Base-by-base conservation (phyloP, 176 grass and related monocot genomes). In the Rhynchospora pubera region DNA sequence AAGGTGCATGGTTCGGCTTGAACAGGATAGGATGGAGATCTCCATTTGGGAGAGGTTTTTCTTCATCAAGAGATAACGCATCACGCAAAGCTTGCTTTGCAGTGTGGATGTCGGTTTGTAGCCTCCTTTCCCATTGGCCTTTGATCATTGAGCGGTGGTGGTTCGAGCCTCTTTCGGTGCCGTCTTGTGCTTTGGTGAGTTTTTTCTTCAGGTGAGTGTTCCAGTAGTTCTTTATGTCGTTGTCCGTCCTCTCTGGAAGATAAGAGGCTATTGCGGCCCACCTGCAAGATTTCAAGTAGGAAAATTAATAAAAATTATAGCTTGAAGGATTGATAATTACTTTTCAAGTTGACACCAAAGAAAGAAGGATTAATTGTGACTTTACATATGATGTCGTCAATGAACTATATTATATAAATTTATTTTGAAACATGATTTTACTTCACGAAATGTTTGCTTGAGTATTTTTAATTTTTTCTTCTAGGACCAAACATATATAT, bases 211-310 rank as follows among this genome's bases (percentile, higher is more conserved):
- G 91, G 79, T 97, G 91, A 19, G 94, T 97, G 91, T 97, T 97
- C 94, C 94, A 97, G 86, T 92, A 91, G 78, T 97, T 97, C 90
- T 97, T 97, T 85, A 97, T 97, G 92, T 97, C 94, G 75, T 97
- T 97, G 78, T 97, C 94, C 3, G 94, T 97, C 52, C 94, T 89
- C 77, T 97, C 91, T 57, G 94, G 91, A 21, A 97, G 84, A 81
- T 97, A 97, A 34, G 94, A 97, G 9, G 94, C 94, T 44, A 97
- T 97, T 7, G 94, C 91, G 0, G 94, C 94, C 94, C 91, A 97
- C 42, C 91, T 93, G 42, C 62, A 46, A n/a, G 1, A 9, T 44
- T 79, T 32, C 10, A 79, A 80, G 21, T 80, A 18, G 11, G 44
- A 7, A 42, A 57, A n/a, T n/a, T n/a, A n/a, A n/a, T n/a, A n/a